Base-by-base conservation (phyloP, 2,329 filamentous ascomycete genomes). In the Pseudogymnoascus sp. region DNA sequence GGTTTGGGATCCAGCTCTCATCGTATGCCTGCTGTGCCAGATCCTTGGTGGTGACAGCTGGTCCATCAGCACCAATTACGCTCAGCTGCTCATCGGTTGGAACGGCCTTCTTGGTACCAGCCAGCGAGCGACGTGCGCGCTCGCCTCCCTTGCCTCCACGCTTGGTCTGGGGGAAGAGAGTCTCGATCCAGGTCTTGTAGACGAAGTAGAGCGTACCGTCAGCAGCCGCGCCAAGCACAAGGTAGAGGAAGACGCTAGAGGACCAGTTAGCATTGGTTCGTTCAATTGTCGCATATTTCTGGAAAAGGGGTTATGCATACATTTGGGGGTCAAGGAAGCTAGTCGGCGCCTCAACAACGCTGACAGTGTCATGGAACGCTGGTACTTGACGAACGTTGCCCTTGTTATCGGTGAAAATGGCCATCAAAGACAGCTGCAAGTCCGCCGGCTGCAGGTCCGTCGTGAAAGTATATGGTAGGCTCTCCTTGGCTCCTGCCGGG, bases 121-220 rank as follows among this genome's bases (percentile, higher is more conserved):
- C 83, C 67, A 83, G 78, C 67, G 83, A 78, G 71, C 79, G 80
- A 75, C 84, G 85, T 63, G 83, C 79, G 66, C 87, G 69, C 63
- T 72, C 71, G 14, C 69, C 70, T 59, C 71, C 71, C 63, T 72
- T 72, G 49, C 71, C 71, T 37, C 71, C 70, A 21, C 69, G 85
- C 80, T 91, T 90, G 69, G 88, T 87, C 82, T 96, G 91, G 59
- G 95, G 93, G 83, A 97, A 96, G 74, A 99, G 89, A 12, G 92
- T 88, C 71, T 92, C 90, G 78, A 99, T 89, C 92, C 93, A 97
- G 72, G 93, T 96, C 81, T 89, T 95, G 85, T 99, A 99, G 79
- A 97, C 91, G 78, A 96, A 96, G 86, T 93, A 97, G 75, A 89
- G 85, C 61, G 88, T 91, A 66, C 89, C 92, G 67, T 79, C 86